Conservation (phyloP, 2,329 filamentous ascomycete genomes). For the Exophiala lecanii-corni region DNA sequence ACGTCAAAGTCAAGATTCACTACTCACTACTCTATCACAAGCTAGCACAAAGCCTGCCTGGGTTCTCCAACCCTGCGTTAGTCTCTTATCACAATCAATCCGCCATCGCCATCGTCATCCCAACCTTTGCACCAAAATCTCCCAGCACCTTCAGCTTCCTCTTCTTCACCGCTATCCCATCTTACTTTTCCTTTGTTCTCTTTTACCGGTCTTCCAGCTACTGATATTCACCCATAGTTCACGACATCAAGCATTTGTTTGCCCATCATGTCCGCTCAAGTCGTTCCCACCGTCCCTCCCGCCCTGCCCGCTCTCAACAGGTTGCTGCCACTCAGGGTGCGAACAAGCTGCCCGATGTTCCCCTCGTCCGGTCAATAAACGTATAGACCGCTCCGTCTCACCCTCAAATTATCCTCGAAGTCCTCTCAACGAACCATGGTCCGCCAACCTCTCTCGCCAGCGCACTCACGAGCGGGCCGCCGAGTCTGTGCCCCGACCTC, state of each 20-base stretch:
- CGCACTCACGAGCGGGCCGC: constrained; percentile 32
- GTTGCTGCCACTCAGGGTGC: constrained; percentile 38
- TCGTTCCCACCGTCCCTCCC: constrained; percentile 59
- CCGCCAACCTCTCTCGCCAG: constrained; percentile 35
- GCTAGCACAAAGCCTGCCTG: too few species aligned
- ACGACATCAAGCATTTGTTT: constrained; percentile 24
- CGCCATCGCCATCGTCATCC: background rate
- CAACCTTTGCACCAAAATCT: background rate
- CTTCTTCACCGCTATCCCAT: background rate
- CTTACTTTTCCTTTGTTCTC: background rate
- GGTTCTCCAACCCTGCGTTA: background rate
- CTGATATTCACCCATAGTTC: constrained; percentile 3
- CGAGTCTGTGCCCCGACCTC: constrained; percentile 54
- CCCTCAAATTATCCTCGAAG: constrained; percentile 78
- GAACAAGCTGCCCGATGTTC: constrained; percentile 64
- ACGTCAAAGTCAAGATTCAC: too few species aligned
- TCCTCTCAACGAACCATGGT: constrained; percentile 67
- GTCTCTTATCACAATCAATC: background rate
- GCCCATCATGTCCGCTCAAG: constrained; percentile 37
- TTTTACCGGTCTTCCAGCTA: constrained; percentile 1
- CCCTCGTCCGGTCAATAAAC: constrained; percentile 68
- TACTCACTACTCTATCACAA: too few species aligned
- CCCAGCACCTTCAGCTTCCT: constrained; percentile 2
- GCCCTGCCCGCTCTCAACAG: constrained; percentile 53
- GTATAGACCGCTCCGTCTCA: constrained; percentile 68